A percentile compares a stretch with the other conserved stretches of the same genome.
Evolutionary conservation across 2,329 filamentous ascomycete genomes (phyloP).

Genomic region (Mycosphaerella sp.): DNA sequence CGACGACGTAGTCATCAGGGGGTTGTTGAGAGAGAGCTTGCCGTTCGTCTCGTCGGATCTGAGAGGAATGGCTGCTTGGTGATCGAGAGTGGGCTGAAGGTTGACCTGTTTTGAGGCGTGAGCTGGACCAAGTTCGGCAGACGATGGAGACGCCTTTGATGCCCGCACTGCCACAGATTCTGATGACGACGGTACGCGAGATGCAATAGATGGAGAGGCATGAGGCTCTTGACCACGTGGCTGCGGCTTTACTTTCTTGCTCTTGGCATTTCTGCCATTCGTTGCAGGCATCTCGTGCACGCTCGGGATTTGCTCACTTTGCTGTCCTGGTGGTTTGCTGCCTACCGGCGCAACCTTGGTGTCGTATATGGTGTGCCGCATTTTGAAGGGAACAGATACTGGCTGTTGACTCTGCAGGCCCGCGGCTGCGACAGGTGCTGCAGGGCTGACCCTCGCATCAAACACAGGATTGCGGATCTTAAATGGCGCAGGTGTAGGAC

Average conservation of each 20-base stretch:
- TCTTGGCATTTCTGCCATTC: not conserved
- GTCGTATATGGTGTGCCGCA: constrained; percentile 26
- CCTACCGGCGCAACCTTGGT: constrained; percentile 18
- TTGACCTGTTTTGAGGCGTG: constrained; percentile 5
- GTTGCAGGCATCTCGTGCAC: constrained; percentile 1
- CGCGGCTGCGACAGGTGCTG: constrained; percentile 4
- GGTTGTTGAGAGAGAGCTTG: not conserved
- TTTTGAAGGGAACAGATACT: constrained; percentile 24
- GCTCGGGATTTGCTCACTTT: constrained; percentile 9
- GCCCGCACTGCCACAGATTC: constrained; percentile 1
- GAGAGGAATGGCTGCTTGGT: not conserved
- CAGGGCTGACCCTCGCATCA: constrained; percentile 17
- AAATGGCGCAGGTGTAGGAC: constrained; percentile 20
- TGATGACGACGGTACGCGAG: not conserved
- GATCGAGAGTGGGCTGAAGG: constrained; percentile 3
- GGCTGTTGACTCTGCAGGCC: constrained; percentile 2
- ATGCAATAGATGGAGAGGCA: not conserved
- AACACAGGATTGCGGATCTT: constrained; percentile 28
- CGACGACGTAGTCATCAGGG: not conserved
- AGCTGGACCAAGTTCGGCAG: constrained; percentile 5
- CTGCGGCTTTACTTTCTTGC: not conserved
- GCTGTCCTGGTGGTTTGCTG: constrained; percentile 13
- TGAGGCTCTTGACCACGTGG: not conserved
- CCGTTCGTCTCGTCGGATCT: constrained; percentile 5
- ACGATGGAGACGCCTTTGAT: not conserved